A percentile compares a stretch with the other conserved stretches of the same genome.
Conservation (phyloP, 345 rosid species). For the Barbarea vulgaris region DNA sequence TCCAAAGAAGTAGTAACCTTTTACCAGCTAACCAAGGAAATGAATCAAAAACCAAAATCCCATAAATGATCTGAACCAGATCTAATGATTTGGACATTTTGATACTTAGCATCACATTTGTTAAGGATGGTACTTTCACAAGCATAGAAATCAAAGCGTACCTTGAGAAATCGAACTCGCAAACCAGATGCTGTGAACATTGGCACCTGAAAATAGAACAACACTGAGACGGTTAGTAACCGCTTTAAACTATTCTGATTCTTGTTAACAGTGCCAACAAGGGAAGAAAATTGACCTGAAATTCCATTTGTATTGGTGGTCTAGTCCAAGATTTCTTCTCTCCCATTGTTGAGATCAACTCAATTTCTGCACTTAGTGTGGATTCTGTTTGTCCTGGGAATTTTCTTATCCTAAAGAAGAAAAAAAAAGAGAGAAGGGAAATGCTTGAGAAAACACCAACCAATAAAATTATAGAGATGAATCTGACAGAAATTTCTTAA, state of each 20-base stretch:
- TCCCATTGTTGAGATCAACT: slow-evolving; percentile 87
- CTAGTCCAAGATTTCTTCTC: slow-evolving; percentile 97
- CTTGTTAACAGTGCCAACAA: slow-evolving; percentile 4
- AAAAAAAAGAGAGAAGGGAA: slow-evolving; percentile 7
- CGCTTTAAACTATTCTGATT: not conserved
- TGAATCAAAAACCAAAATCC: not conserved
- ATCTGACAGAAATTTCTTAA: not conserved
- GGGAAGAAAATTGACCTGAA: slow-evolving; percentile 62
- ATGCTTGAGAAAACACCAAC: not conserved
- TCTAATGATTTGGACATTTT: not conserved
- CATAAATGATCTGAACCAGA: not conserved
- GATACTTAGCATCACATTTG: not conserved
- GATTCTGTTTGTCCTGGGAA: slow-evolving; percentile 99
- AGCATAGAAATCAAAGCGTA: slow-evolving; percentile 25
- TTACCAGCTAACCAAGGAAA: slow-evolving; percentile 11
- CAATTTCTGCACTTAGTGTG: slow-evolving; percentile 95
- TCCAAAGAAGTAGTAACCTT: not conserved
- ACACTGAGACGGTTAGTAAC: slow-evolving; percentile 11
- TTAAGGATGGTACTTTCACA: not conserved
- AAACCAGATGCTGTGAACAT: slow-evolving; percentile 99
- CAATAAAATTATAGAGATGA: not conserved
- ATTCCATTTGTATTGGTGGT: slow-evolving; percentile 99
- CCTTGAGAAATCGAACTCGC: slow-evolving; percentile 98
- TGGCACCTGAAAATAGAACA: slow-evolving; percentile 66
- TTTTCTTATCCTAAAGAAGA: slow-evolving; percentile 74